Percentiles rank a stretch among this genome's conserved stretches.
Conservation (phyloP, 139 green algal genomes). For the Tetraselmis chui region DNA sequence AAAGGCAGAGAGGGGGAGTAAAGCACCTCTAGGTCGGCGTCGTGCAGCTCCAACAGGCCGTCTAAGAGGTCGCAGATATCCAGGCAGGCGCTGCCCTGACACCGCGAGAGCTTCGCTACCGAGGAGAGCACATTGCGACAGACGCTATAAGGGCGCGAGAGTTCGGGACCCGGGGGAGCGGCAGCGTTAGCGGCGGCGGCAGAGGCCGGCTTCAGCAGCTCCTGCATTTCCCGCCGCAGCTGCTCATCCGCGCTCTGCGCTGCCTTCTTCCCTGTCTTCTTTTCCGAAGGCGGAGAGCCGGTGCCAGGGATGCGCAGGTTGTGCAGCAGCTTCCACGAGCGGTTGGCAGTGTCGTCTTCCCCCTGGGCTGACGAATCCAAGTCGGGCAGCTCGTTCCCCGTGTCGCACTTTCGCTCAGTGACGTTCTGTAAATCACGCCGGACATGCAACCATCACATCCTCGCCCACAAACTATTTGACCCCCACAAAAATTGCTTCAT, state of each 20-base stretch:
- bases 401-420: too few species aligned
- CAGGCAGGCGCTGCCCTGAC: background rate
- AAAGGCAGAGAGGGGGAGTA: too few species aligned
- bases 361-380: too few species aligned
- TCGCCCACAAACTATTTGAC: too few species aligned
- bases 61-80: background rate
- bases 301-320: background rate
- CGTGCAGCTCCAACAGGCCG: background rate
- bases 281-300: background rate
- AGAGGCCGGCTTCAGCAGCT: background rate
- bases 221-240: background rate
- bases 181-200: too few species aligned
- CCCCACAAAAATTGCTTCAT: too few species aligned
- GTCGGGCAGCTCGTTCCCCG: too few species aligned
- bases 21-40: background rate
- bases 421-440: too few species aligned
- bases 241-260: background rate
- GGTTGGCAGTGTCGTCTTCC: background rate
- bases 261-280: background rate
- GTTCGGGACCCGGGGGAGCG: too few species aligned
- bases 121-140: background rate
- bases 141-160: background rate
- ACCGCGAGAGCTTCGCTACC: background rate
- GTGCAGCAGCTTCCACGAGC: background rate
- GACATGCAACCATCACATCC: too few species aligned